Evolutionary conservation across 768 basidiomycete species (phyloP), one percentile per base, ranked within the genome.

Genomic region (Exsudoporus frostii): DNA sequence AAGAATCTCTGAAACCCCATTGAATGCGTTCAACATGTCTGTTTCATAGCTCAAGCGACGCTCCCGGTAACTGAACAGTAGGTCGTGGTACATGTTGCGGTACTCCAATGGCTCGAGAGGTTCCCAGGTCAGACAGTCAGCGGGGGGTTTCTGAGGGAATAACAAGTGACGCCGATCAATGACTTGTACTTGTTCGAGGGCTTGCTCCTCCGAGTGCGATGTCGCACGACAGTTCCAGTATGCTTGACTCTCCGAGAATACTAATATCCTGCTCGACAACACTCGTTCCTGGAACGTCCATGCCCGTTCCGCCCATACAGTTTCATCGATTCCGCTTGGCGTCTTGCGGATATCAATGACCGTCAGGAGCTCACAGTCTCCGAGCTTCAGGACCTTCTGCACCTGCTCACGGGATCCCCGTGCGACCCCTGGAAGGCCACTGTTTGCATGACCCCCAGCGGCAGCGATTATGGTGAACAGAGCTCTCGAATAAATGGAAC

Each of bases 231-330:
- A 61, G 38, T 15, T 43, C 60, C 60, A 62, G 8, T 57, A 61
- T 13, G 55, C 56, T 33, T 62, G 56, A 45, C n/a, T 20, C 19
- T 54, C 32, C 5, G 59, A 61, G 59, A 61, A 61, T 24, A 61
- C 45, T 25, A 61, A 40, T 11, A 57, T 29, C 27, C 55, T 56
- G 33, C 15, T 51, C 9, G 59, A 61, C 19, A 57, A 34, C 6
- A 54, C 34, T 8, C 59, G 56, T 4, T 61, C 60, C 29, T 61
- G 59, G 41, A 61, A 61, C 2, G 60, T 61, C 60, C 59, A 63
- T 20, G 50, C 54, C 7, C 60, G 38, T 14, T 51, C 3, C n/a
- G 52, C 57, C 52, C 57, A 56, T 19, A 22, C 20, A n/a, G 56
- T 49, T 14, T 48, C 37, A 3, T 50, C 39, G 20, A 56, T 57